phyloP scores from a whole-genome alignment of 2,329 filamentous ascomycete genomes.

The Chaetomiaceae sp. region DNA sequence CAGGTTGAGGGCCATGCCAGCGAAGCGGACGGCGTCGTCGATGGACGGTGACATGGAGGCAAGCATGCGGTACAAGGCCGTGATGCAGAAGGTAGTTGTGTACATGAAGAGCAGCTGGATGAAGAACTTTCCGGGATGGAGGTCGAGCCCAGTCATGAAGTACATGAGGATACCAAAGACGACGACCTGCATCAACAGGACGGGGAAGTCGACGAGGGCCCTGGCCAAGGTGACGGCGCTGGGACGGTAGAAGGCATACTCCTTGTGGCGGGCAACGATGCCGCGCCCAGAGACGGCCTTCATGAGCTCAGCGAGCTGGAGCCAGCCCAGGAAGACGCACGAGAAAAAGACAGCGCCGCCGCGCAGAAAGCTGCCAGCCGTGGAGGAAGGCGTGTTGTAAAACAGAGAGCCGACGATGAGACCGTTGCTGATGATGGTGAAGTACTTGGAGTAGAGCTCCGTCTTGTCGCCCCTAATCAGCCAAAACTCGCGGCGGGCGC shows the following conservation, averaged over 20 bases:
- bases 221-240: slow-evolving; percentile 53
- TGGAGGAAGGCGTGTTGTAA: slow-evolving; percentile 58
- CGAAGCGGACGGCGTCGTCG: slow-evolving; percentile 57
- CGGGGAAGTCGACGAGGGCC: slow-evolving; percentile 53
- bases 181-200: slow-evolving; percentile 59
- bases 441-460: slow-evolving; percentile 71
- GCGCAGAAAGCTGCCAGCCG: slow-evolving; percentile 57
- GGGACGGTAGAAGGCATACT: slow-evolving; percentile 50
- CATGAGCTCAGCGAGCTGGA: slow-evolving; percentile 74
- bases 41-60: slow-evolving; percentile 55
- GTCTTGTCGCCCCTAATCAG: slow-evolving; percentile 70
- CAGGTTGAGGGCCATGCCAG: slow-evolving; percentile 52
- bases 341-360: slow-evolving; percentile 47
- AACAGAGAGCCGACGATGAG: slow-evolving; percentile 77
- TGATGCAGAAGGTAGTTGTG: slow-evolving; percentile 52
- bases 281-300: slow-evolving; percentile 67
- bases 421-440: slow-evolving; percentile 68
- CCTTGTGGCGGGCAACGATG: slow-evolving; percentile 47
- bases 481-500: slow-evolving; percentile 63
- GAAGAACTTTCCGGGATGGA: slow-evolving; percentile 63
- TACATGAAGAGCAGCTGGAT: slow-evolving; percentile 60
- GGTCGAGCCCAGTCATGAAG: slow-evolving; percentile 69
- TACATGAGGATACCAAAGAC: slow-evolving; percentile 69
- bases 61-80: slow-evolving; percentile 54
- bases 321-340: slow-evolving; percentile 53